Conservation (phyloP, 495 filamentous ascomycete species). For the Aspergillus sparsus region DNA sequence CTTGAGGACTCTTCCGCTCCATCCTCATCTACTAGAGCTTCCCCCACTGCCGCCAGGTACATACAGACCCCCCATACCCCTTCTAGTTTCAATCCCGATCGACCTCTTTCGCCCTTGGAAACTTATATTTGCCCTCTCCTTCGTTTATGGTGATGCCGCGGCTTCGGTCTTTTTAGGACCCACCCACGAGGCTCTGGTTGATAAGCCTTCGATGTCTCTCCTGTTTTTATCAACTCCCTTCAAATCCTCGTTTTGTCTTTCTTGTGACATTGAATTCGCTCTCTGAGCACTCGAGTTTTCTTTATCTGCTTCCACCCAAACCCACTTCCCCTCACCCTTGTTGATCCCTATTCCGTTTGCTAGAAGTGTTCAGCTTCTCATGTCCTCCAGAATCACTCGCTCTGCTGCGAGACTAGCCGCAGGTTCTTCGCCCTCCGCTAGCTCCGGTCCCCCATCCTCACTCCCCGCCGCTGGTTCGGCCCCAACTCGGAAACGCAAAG, state of each 20-base stretch:
- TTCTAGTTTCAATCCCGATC: slow-evolving; percentile 17
- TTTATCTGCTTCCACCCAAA: not conserved
- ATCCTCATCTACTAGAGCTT: slow-evolving; percentile 41
- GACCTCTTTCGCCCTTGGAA: slow-evolving; percentile 10
- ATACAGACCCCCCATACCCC: slow-evolving; percentile 29
- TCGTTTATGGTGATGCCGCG: slow-evolving; percentile 6
- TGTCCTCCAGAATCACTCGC: slow-evolving; percentile 82
- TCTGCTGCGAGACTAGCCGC: slow-evolving; percentile 77
- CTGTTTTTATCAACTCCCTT: not conserved
- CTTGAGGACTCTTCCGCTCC: slow-evolving; percentile 46
- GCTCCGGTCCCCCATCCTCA: slow-evolving; percentile 38
- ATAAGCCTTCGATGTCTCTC: slow-evolving; percentile 7
- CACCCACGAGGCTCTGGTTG: slow-evolving; percentile 6
- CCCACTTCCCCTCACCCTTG: slow-evolving; percentile 1
- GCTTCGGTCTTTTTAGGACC: slow-evolving; percentile 7
- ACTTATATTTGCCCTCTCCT: slow-evolving; percentile 5
- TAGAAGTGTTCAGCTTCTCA: slow-evolving; percentile 55
- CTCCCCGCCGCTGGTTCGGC: slow-evolving; percentile 44
- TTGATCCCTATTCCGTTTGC: slow-evolving; percentile 9
- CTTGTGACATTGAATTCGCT: not conserved
- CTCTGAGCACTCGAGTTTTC: not conserved
- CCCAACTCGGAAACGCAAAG: slow-evolving; percentile 59
- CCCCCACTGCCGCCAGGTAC: slow-evolving; percentile 52
- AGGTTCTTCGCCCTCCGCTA: slow-evolving; percentile 47
- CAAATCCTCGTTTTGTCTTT: not conserved